Base-by-base conservation (phyloP, 2,329 filamentous ascomycete genomes). In the Clonostachys chloroleuca region DNA sequence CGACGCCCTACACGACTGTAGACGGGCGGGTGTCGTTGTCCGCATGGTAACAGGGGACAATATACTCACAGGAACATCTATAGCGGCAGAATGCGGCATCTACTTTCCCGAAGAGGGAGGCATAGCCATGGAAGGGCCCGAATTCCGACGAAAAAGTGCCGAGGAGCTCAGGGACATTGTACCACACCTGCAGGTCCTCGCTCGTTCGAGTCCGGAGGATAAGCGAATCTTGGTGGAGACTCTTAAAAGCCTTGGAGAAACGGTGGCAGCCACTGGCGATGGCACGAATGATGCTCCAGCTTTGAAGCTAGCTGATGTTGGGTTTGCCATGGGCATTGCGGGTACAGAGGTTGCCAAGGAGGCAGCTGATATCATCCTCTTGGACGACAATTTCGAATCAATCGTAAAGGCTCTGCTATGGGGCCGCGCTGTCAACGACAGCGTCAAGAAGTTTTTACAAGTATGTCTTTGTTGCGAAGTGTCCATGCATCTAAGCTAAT, bases 201-300 rank as follows among this genome's bases (percentile, higher is more conserved):
- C 84, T 30, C 75, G 84, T 43, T 87, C 84, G 1, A 86, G 81
- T 40, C 84, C 84, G 0, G 82, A 87, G 52, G 84, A 88, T 54
- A 88, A 88, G 64, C 70, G 81, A 14, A 77, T 79, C 36, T 71
- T 88, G 34, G 84, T 87, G 34, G 80, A 77, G 55, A 72, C 78
- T 40, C 69, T 88, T 2, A 83, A 84, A 56, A 76, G 81, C 43
- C 75, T 86, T 50, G 83, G 83, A 18, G 80, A 84, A 60, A 84
- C 79, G 5, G 83, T 86, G 24, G 82, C 82, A 37, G 81, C 84
- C 2, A 86, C 82, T 37, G 82, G 82, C 51, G 82, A 85, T 52
- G 82, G 82, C 40, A 84, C 81, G 39, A 85, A 86, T 47, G 83
- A 86, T 56, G 82, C 81, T 2, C 80, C 82, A 18, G 82, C 83